A percentile compares a stretch with the other conserved stretches of the same genome.
These are phyloP conservation scores for Monosporozyma aquatica DNA, from an alignment of 805 yeast genomes.

Conservation along the genomic window DNA sequence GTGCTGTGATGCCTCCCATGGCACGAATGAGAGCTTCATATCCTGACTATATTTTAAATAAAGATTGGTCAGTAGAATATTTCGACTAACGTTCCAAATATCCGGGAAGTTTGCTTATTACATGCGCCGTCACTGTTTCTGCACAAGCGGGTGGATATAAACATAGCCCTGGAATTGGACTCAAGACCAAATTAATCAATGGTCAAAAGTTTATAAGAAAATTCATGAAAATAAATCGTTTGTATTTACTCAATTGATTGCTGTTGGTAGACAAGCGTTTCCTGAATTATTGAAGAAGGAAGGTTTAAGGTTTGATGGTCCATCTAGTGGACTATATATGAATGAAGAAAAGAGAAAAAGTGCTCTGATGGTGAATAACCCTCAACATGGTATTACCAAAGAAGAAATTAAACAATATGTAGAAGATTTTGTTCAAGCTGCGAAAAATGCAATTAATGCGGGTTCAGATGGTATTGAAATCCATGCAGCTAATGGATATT, in stretches of 20 bases:
- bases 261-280: slow-evolving; percentile 35
- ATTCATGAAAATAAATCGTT: slow-evolving; percentile 43
- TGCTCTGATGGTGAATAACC: slow-evolving; percentile 28
- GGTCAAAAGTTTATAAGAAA: slow-evolving; percentile 39
- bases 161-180: slow-evolving; percentile 39
- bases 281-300: slow-evolving; percentile 32
- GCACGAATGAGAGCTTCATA: slow-evolving; percentile 34
- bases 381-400: slow-evolving; percentile 23
- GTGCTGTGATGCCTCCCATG: slow-evolving; percentile 38
- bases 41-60: slow-evolving; percentile 34
- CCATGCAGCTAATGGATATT: slow-evolving; percentile 61
- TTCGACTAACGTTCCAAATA: slow-evolving; percentile 44
- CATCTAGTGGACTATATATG: slow-evolving; percentile 29
- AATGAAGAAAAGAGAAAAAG: slow-evolving; percentile 28
- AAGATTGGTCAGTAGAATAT: slow-evolving; percentile 37
- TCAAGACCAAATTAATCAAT: slow-evolving; percentile 38
- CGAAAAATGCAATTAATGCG: slow-evolving; percentile 29
- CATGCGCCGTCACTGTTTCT: slow-evolving; percentile 48
- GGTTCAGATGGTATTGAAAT: slow-evolving; percentile 54
- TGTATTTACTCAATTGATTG: slow-evolving; percentile 43
- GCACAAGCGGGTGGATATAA: slow-evolving; percentile 33
- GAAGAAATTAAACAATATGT: slow-evolving; percentile 34
- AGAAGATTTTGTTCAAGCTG: slow-evolving; percentile 36
- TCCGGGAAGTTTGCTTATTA: slow-evolving; percentile 47
- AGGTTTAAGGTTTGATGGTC: slow-evolving; percentile 32